Percentiles rank a stretch among this genome's conserved stretches.
Conservation (phyloP, 202 grass and related monocot genomes). For the Saccharum hybrid region DNA sequence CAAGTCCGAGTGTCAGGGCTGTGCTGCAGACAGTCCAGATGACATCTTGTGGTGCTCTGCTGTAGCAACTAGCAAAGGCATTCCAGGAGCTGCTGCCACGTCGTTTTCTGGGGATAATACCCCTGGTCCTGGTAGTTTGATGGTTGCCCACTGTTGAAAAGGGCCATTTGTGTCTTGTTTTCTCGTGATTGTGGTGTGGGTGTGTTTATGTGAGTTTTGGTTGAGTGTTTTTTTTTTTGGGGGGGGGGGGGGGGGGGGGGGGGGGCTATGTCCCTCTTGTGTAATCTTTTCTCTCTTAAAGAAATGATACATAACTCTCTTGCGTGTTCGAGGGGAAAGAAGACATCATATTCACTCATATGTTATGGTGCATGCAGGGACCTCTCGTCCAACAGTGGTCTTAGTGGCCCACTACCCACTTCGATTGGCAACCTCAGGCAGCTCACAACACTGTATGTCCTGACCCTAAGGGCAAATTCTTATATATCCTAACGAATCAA, state of each 20-base stretch:
- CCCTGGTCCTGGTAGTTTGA: not conserved
- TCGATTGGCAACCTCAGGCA: conserved; percentile 63
- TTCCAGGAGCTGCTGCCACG: too few species aligned
- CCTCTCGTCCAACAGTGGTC: conserved; percentile 68
- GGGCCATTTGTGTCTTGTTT: not conserved
- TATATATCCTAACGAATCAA: not conserved
- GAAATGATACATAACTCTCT: not conserved
- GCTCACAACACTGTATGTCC: conserved; percentile 70
- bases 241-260: too few species aligned
- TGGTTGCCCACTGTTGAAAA: not conserved
- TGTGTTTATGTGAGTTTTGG: not conserved
- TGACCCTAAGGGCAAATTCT: conserved; percentile 15
- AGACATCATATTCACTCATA: conserved; percentile 36
- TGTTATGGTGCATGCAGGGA: conserved; percentile 58
- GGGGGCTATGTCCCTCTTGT: not conserved
- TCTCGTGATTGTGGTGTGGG: not conserved
- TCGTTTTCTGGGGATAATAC: too few species aligned
- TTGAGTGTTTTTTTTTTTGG: not conserved
- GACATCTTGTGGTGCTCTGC: too few species aligned
- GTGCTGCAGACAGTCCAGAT: too few species aligned
- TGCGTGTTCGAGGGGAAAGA: not conserved
- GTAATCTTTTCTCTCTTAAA: not conserved
- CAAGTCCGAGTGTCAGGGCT: too few species aligned
- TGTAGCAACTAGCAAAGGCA: too few species aligned
- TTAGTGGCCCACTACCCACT: conserved; percentile 58